These are phyloP conservation scores for Themeda triandra DNA, from an alignment of 176 grass and related monocot genomes.

Conservation along the genomic window DNA sequence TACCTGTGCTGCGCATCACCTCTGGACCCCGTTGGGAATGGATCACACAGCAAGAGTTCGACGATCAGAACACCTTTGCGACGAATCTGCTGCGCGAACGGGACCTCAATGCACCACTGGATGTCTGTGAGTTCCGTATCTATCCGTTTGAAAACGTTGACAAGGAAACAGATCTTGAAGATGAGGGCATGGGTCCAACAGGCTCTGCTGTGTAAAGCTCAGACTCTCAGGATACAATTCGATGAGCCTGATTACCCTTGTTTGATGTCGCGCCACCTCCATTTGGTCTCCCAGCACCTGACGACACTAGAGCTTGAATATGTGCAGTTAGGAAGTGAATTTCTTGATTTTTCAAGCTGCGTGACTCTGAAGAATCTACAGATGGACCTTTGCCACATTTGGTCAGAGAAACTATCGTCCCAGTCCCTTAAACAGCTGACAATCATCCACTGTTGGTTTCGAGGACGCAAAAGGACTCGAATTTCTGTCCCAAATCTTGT, in stretches of 20 bases:
- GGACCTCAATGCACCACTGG: neutral
- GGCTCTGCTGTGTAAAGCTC: neutral
- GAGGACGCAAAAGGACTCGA: neutral
- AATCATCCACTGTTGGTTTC: constrained; percentile 3
- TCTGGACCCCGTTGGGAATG: neutral
- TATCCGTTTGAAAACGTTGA: neutral
- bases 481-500: constrained; percentile 18
- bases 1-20: constrained; percentile 1
- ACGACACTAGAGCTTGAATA: constrained; percentile 10
- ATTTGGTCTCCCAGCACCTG: neutral
- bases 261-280: neutral
- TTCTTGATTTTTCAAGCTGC: constrained; percentile 27
- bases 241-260: neutral
- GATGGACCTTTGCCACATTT: neutral
- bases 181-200: neutral
- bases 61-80: neutral
- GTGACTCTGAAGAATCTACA: neutral
- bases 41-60: neutral
- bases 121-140: neutral
- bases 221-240: neutral
- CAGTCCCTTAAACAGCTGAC: neutral
- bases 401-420: neutral
- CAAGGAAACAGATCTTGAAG: neutral
- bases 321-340: neutral
- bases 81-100: neutral